Evolutionary conservation across 2,329 filamentous ascomycete genomes (phyloP).

Genomic region (Penicillium digitatum): DNA sequence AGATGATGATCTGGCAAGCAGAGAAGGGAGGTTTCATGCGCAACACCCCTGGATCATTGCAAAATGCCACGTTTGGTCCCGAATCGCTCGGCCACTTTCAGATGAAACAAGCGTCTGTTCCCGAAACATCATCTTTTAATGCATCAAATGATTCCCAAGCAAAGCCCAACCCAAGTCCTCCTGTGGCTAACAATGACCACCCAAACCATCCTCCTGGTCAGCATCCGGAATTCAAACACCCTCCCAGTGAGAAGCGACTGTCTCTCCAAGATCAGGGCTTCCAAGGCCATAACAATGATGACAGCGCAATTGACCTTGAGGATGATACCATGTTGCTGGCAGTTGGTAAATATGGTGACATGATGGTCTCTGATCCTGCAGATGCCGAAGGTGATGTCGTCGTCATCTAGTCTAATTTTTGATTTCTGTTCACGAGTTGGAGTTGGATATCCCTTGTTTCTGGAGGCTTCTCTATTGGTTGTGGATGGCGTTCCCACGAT

Average conservation of each 20-base stretch:
- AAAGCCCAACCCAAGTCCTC: slow-evolving; percentile 19
- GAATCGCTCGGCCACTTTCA: slow-evolving; percentile 25
- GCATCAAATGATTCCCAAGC: slow-evolving; percentile 14
- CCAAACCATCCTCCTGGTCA: slow-evolving; percentile 17
- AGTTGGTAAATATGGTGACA: slow-evolving; percentile 45
- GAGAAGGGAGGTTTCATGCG: slow-evolving; percentile 85
- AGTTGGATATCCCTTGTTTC: slow-evolving; percentile 30
- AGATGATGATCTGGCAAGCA: slow-evolving; percentile 86
- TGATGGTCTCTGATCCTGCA: slow-evolving; percentile 45
- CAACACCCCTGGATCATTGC: slow-evolving; percentile 40
- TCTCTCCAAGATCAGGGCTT: slow-evolving; percentile 43
- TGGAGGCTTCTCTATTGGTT: slow-evolving; percentile 24
- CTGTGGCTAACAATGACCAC: slow-evolving; percentile 14
- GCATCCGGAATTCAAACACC: slow-evolving; percentile 22
- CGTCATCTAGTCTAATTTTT: slow-evolving; percentile 37
- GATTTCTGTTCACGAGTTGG: slow-evolving; percentile 23
- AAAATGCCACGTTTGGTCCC: slow-evolving; percentile 23
- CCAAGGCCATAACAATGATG: slow-evolving; percentile 52
- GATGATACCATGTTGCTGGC: slow-evolving; percentile 43
- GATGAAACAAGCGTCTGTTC: slow-evolving; percentile 19
- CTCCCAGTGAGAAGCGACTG: slow-evolving; percentile 39
- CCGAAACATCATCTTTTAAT: slow-evolving; percentile 20
- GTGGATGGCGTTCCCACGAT: slow-evolving; percentile 17
- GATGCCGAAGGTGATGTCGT: slow-evolving; percentile 46
- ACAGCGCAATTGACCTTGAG: slow-evolving; percentile 69